Evolutionary conservation across 1,139 yeast genomes (phyloP).

Genomic region (Lodderomyces beijingensis): DNA sequence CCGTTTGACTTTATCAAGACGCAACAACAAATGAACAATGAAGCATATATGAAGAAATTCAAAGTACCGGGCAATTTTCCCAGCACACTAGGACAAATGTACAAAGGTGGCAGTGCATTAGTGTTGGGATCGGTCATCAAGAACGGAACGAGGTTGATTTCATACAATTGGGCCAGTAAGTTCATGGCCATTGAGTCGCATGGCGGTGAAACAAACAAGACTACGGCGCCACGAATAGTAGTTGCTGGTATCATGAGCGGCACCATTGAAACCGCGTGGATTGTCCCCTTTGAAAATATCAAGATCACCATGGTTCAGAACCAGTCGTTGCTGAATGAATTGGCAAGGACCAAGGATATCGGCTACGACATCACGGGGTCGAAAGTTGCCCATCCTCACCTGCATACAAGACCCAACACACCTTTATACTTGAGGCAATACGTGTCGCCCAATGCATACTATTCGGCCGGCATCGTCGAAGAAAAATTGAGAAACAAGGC

Average conservation of each 20-base stretch:
- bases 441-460: slow-evolving; percentile 44
- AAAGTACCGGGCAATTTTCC: slow-evolving; percentile 39
- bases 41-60: slow-evolving; percentile 32
- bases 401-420: slow-evolving; percentile 20
- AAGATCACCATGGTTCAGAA: slow-evolving; percentile 85
- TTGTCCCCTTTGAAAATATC: slow-evolving; percentile 88
- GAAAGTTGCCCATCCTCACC: slow-evolving; percentile 1
- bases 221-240: slow-evolving; percentile 67
- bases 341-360: slow-evolving; percentile 18
- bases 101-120: slow-evolving; percentile 74
- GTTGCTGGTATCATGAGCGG: slow-evolving; percentile 90
- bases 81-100: slow-evolving; percentile 40
- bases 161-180: slow-evolving; percentile 73
- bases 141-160: slow-evolving; percentile 65
- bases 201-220: slow-evolving; percentile 30
- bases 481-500: slow-evolving; percentile 20
- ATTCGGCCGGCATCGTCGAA: slow-evolving; percentile 30
- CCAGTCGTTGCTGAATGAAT: slow-evolving; percentile 35
- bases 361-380: slow-evolving; percentile 25
- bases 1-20: slow-evolving; percentile 86
- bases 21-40: slow-evolving; percentile 55
- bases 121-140: slow-evolving; percentile 74
- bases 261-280: slow-evolving; percentile 70
- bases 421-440: slow-evolving; percentile 32
- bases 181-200: slow-evolving; percentile 60